Evolutionary conservation across 768 basidiomycete species (phyloP), one percentile per base, ranked within the genome.

Genomic region (Russula sp.): DNA sequence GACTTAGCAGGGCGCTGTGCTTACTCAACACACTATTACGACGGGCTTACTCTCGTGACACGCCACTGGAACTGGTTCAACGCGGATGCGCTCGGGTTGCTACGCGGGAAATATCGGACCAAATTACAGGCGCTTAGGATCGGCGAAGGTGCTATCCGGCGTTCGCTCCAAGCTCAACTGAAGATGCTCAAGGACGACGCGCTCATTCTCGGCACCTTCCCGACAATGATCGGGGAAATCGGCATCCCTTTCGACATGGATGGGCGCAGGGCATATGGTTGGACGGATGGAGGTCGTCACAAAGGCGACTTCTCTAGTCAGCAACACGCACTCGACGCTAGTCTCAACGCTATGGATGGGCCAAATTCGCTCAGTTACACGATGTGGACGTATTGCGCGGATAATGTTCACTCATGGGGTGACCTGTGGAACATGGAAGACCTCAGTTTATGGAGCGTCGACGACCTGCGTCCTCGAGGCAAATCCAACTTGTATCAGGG

Each of bases 341-440:
- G 87, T 68, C 73, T 89, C 70, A 88, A 89, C 66, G 89, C 81
- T 6, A 79, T 83, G 27, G 94, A 97, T 71, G 94, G 91, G 0
- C 71, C 75, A 10, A 92, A 92, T 67, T 80, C 73, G 40, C 73
- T 95, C 62, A 91, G 80, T 68, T 96, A 84, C 73, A 94, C 93
- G 51, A 76, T 92, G 9, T 97, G 94, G 94, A 89, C 86, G 39
- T 97, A 95, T 71, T 88, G 88, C 63, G 78, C 89, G 0, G 90
- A 96, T 68, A 87, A 86, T 70, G 79, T 78, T 31, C 92, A 98
- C 71, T 77, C 83, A 70, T 97, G 91, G 91, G 94, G 96, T 14
- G 96, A 99, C 74, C 87, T 87, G 1, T 99, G 95, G 96, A 95
- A 98, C 73, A 84, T 91, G 75, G 96, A 99, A 76, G 96, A 98